phyloP scores from a whole-genome alignment of 257 asterid genomes.

The Rauvolfia tetraphylla region DNA sequence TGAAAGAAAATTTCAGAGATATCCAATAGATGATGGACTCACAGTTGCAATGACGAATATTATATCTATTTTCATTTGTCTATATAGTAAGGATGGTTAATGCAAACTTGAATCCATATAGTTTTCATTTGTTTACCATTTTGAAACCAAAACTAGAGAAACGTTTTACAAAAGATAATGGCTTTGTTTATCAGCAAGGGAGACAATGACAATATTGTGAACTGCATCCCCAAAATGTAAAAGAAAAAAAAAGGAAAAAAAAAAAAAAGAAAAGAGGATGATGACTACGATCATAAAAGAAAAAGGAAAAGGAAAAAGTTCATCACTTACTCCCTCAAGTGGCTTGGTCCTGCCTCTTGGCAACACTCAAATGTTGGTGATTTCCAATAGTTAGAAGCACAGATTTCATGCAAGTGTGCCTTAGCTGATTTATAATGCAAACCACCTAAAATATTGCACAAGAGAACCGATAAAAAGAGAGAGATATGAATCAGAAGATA shows the following conservation, averaged over 20 bases:
- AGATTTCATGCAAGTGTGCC: slow-evolving; percentile 63
- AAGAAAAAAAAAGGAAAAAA: no score
- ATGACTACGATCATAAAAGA: neutral
- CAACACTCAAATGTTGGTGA: slow-evolving; percentile 76
- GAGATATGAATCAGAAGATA: slow-evolving; percentile 2
- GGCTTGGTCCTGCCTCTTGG: slow-evolving; percentile 69
- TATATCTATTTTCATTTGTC: neutral
- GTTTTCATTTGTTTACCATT: neutral
- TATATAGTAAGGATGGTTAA: neutral
- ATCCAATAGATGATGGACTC: neutral
- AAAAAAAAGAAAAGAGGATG: no score
- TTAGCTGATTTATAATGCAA: slow-evolving; percentile 43
- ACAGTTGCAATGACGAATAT: neutral
- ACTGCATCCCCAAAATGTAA: neutral
- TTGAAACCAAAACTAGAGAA: neutral
- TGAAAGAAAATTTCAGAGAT: neutral
- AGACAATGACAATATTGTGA: neutral
- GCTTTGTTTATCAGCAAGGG: neutral
- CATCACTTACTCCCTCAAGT: slow-evolving; percentile 70
- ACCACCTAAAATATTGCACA: slow-evolving; percentile 37
- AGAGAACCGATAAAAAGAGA: slow-evolving; percentile 17
- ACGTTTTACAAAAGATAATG: neutral
- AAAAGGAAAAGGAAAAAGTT: neutral
- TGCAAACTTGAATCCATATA: no score
- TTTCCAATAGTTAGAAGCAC: slow-evolving; percentile 85